Base-by-base conservation (phyloP, 441 rosid genomes). In the Caryocar brasiliense region DNA sequence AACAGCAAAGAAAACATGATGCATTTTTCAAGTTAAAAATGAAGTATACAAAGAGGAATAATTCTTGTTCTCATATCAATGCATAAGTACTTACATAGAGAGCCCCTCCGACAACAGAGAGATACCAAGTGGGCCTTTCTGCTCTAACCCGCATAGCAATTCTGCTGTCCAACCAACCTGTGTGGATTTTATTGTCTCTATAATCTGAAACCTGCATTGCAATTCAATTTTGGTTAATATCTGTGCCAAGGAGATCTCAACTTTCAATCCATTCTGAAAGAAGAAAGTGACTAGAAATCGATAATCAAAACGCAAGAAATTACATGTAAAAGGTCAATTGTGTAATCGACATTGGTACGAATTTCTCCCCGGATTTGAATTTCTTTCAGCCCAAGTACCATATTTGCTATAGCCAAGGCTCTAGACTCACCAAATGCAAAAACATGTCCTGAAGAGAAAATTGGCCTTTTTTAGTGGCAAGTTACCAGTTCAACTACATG, bases 81-180 rank as follows among this genome's bases (percentile, higher is more conserved):
- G 54, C 17, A 38, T 7, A 27, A 50, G 53, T 46, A 38, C 95
- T 83, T 83, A 94, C 99, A 58, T 81, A 94, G 15, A 94, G 76
- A 43, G 98, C 89, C 58, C 99, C 99, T 59, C 99, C 96, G 43
- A 94, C 98, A 66, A 94, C 98, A 51, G 99, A 94, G 64, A 94
- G 91, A 80, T 94, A 90, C 99, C 99, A 94, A n/a, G 98, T 87
- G 46, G 98, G 99, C 76, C 99, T 80, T 71, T 94, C 99, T 25
- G 98, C 98, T 77, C 98, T 85, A 64, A 94, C 99, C 54, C 99
- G 85, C 99, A 94, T 86, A 6, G 99, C 98, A 72, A 94, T 94
- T 74, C 98, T 83, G 73, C 98, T 85, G 49, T 94, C 99, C 83
- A 94, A 73, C 99, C 99, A 94, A 58, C 99, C 99, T 8, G 99